Conservation (phyloP, 345 rosid genomes). For the Eucalyptus rudis region DNA sequence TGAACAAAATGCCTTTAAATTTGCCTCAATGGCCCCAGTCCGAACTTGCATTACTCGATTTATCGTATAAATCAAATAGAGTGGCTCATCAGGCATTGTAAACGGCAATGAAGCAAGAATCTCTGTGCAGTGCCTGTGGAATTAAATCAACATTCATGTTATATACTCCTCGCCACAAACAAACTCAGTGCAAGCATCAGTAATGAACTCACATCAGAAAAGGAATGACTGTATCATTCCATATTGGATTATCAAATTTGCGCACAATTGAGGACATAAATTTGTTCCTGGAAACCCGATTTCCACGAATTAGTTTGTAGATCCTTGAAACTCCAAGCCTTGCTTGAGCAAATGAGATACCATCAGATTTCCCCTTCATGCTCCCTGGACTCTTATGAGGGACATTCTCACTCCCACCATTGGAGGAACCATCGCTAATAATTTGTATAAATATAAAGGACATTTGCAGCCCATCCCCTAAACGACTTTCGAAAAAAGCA, state of each 20-base stretch:
- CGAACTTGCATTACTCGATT: slow-evolving; percentile 93
- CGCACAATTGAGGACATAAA: slow-evolving; percentile 97
- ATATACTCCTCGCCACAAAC: background rate
- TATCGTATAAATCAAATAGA: slow-evolving; percentile 79
- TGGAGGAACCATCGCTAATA: slow-evolving; percentile 21
- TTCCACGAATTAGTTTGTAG: slow-evolving; percentile 94
- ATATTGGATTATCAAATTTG: slow-evolving; percentile 76
- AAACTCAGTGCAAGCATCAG: background rate
- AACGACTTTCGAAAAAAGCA: slow-evolving; percentile 91
- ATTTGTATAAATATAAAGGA: slow-evolving; percentile 78
- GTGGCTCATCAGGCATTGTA: slow-evolving; percentile 94
- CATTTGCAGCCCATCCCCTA: slow-evolving; percentile 97
- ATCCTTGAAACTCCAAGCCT: slow-evolving; percentile 95
- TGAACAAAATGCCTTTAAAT: slow-evolving; percentile 61
- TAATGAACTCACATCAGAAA: slow-evolving; percentile 68
- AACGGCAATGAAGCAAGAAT: slow-evolving; percentile 90
- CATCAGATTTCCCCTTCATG: slow-evolving; percentile 52
- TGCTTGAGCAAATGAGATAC: slow-evolving; percentile 62
- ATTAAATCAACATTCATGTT: background rate
- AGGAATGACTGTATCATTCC: slow-evolving; percentile 51
- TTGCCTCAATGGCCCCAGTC: slow-evolving; percentile 89
- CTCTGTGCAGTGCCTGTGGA: slow-evolving; percentile 92
- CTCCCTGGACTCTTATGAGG: slow-evolving; percentile 45
- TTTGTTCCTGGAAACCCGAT: slow-evolving; percentile 82
- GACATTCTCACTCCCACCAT: slow-evolving; percentile 17